phyloP scores from a whole-genome alignment of 441 rosid species.

The Hura crepitans region DNA sequence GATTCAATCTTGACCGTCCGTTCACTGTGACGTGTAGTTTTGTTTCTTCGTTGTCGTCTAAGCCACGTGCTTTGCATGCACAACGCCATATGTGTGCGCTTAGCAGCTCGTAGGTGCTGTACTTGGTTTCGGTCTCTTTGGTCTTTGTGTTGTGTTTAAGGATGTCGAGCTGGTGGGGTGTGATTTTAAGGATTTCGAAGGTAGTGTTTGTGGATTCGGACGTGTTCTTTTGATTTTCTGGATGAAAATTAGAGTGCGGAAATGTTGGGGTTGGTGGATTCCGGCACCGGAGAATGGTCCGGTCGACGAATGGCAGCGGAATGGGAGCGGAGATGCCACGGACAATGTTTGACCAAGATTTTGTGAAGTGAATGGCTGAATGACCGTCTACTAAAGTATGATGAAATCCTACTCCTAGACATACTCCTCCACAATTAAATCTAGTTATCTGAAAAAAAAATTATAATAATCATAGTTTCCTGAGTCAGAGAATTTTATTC shows the following conservation, averaged over 20 bases:
- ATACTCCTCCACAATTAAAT: slow-evolving; percentile 24
- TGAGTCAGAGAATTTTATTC: too few relatives aligned
- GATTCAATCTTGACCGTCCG: slow-evolving; percentile 33
- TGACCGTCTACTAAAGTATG: slow-evolving; percentile 9
- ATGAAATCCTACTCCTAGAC: slow-evolving; percentile 8
- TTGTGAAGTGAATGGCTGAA: background rate
- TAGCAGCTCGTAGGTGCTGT: slow-evolving; percentile 3
- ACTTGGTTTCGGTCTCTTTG: background rate
- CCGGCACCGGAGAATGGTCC: background rate
- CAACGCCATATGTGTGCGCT: slow-evolving; percentile 48
- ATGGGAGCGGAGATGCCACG: background rate
- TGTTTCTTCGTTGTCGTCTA: slow-evolving; percentile 29
- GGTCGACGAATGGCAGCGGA: slow-evolving; percentile 4
- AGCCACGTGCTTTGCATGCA: slow-evolving; percentile 33
- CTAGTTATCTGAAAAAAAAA: slow-evolving; percentile 8
- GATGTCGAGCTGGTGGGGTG: background rate
- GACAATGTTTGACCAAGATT: slow-evolving; percentile 1
- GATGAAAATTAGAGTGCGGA: slow-evolving; percentile 11
- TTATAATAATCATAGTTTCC: too few relatives aligned
- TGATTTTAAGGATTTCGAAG: background rate
- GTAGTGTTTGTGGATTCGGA: background rate
- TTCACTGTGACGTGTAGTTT: slow-evolving; percentile 27
- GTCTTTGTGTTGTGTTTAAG: background rate
- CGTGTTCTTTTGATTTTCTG: background rate
- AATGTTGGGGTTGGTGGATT: slow-evolving; percentile 1